Conservation (phyloP, 805 yeast species). For the Nakazawaea anatomiae region DNA sequence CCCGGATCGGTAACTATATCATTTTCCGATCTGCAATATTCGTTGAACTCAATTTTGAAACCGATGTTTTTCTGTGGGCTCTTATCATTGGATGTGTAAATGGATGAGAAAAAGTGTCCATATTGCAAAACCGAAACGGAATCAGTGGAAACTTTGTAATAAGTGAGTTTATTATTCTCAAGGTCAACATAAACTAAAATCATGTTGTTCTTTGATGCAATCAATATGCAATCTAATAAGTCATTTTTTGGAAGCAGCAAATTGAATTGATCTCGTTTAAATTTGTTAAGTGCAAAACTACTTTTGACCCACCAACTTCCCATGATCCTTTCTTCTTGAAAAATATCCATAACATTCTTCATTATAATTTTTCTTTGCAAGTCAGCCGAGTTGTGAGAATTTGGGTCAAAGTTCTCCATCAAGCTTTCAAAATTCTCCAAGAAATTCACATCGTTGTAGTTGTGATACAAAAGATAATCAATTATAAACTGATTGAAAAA, state of each 20-base stretch:
- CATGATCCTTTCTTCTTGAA: slow-evolving; percentile 18
- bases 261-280: not conserved
- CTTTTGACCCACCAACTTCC: slow-evolving; percentile 29
- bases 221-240: slow-evolving; percentile 19
- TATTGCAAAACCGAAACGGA: slow-evolving; percentile 20
- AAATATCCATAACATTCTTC: slow-evolving; percentile 12
- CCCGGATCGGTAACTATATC: slow-evolving; percentile 3
- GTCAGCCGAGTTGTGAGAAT: slow-evolving; percentile 14
- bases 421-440: slow-evolving; percentile 37
- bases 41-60: slow-evolving; percentile 13
- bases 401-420: slow-evolving; percentile 22
- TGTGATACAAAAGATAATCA: slow-evolving; percentile 33
- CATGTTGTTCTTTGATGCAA: slow-evolving; percentile 18
- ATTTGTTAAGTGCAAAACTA: slow-evolving; percentile 10
- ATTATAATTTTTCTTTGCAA: slow-evolving; percentile 12
- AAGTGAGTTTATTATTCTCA: slow-evolving; percentile 14
- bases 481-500: slow-evolving; percentile 37
- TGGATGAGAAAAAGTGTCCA: slow-evolving; percentile 20
- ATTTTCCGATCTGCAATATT: not conserved
- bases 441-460: slow-evolving; percentile 18
- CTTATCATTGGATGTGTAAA: slow-evolving; percentile 15
- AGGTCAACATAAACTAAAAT: slow-evolving; percentile 19
- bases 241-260: slow-evolving; percentile 7
- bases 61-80: slow-evolving; percentile 29
- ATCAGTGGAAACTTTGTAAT: slow-evolving; percentile 15